Evolutionary conservation across 768 basidiomycete genomes (phyloP), one percentile per base, ranked within the genome.

Genomic region (Naganishia randhawae): DNA sequence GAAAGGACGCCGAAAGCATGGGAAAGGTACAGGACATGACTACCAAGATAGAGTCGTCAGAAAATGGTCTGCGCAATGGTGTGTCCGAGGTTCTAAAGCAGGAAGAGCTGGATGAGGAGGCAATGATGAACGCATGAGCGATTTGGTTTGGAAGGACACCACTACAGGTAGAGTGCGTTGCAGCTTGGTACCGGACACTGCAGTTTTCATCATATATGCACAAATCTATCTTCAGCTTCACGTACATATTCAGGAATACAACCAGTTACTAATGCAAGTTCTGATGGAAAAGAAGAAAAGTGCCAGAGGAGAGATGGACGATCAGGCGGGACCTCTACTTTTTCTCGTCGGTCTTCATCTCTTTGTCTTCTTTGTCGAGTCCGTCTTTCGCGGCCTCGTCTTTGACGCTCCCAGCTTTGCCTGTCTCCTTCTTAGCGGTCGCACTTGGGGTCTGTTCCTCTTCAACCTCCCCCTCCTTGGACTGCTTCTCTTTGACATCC

Each of bases 31-130:
- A 32, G 42, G 66, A 67, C 33, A 54, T 33, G n/a, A 39, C 50
- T 11, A 11, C 33, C 16, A 42, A n/a, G n/a, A n/a, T n/a, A n/a
- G n/a, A 11, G 29, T 29, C 41, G 32, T 22, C 16, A 3, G 39
- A 13, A 39, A 39, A 29, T 16, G 57, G 54, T 7, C 32, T 17
- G 54, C 19, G 19, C 16, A 22, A 37, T 22, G 33, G 32, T 55
- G 11, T 13, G 8, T 39, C 37, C 37, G 11, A 32, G 42, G 54
- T 67, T 39, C 16, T 67, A 19, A 7, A 29, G 41, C 66, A 67
- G 54, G 66, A 67, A 50, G 53, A 67, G 48, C 19, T 51, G 33
- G 66, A 67, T 41, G 66, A 67, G 66, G 66, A 67, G 54, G 66
- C 66, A 17, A 51, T 51, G 54, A 51, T 67, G 66, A 67, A 67